Evolutionary conservation across 768 basidiomycete genomes (phyloP).

Genomic region (Serendipita vermifera): DNA sequence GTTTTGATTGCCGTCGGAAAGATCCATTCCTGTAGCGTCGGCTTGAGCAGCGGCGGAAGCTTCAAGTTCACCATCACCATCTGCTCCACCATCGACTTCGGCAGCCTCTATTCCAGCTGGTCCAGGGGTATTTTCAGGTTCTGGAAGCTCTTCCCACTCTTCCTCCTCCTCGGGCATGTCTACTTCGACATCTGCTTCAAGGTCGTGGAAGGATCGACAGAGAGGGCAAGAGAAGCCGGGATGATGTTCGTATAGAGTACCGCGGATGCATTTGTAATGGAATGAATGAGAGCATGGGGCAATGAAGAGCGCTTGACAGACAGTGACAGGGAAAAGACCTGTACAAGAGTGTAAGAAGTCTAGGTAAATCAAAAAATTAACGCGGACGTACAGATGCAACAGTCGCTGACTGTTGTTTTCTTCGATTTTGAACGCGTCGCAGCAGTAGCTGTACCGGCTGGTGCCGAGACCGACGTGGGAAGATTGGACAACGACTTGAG

Average conservation of each 20-base stretch:
- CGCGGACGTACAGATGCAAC: slow-evolving; percentile 74
- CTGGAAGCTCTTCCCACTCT: slow-evolving; percentile 5
- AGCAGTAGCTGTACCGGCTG: not conserved
- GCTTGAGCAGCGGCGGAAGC: not conserved
- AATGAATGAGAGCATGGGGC: slow-evolving; percentile 95
- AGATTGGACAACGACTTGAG: slow-evolving; percentile 53
- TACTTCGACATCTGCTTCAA: slow-evolving; percentile 88
- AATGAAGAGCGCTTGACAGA: slow-evolving; percentile 93
- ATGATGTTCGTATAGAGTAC: slow-evolving; percentile 75
- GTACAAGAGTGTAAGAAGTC: slow-evolving; percentile 4
- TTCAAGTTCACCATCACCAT: too few species aligned
- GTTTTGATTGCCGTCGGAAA: not conserved
- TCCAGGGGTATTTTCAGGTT: not conserved
- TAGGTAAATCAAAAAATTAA: slow-evolving; percentile 8
- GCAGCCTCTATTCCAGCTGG: not conserved
- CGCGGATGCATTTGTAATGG: slow-evolving; percentile 95
- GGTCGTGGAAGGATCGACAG: slow-evolving; percentile 86
- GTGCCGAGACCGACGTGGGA: slow-evolving; percentile 10
- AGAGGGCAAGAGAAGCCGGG: slow-evolving; percentile 92
- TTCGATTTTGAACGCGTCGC: not conserved
- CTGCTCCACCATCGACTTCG: not conserved
- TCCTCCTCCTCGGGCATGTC: slow-evolving; percentile 27
- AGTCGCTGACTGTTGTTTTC: slow-evolving; percentile 42
- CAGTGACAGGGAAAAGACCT: slow-evolving; percentile 76
- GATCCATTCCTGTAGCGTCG: not conserved